phyloP scores from a whole-genome alignment of 2,329 filamentous ascomycete species.

The Xylaria sp. region DNA sequence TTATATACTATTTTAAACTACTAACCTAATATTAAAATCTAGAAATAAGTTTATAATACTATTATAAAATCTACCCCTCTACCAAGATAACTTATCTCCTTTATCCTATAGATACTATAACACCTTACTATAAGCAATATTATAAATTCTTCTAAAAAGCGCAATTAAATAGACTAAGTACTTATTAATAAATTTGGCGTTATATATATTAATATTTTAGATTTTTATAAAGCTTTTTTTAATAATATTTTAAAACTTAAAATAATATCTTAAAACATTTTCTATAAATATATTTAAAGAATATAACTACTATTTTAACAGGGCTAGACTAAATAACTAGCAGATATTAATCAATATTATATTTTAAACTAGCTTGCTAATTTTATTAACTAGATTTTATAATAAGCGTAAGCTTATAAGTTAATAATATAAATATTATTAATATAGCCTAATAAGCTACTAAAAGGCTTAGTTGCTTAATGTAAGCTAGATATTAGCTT shows the following conservation, averaged over 20 bases:
- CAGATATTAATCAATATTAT: not conserved
- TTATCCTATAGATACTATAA: too few relatives aligned
- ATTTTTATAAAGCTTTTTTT: slow-evolving; percentile 44
- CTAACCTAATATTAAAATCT: too few relatives aligned
- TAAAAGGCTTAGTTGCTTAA: not conserved
- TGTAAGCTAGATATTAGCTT: not conserved
- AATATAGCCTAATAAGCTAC: not conserved
- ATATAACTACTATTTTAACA: slow-evolving; percentile 35
- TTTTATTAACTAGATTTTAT: not conserved
- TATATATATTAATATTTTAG: slow-evolving; percentile 43
- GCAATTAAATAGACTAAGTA: slow-evolving; percentile 41
- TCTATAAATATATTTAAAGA: slow-evolving; percentile 43
- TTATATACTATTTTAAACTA: too few relatives aligned
- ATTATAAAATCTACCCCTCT: too few relatives aligned
- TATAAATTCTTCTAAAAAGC: not conserved
- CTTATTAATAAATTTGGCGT: slow-evolving; percentile 45
- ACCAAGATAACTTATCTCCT: too few relatives aligned
- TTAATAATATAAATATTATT: not conserved
- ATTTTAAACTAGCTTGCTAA: not conserved
- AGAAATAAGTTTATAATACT: too few relatives aligned
- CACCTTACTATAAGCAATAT: too few relatives aligned
- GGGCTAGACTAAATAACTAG: not conserved
- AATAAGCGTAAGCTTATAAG: not conserved
- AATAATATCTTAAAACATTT: slow-evolving; percentile 41
- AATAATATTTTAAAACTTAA: slow-evolving; percentile 40